Evolutionary conservation across 208 protist genomes (phyloP).

Genomic region (Zelonia costaricensis): DNA sequence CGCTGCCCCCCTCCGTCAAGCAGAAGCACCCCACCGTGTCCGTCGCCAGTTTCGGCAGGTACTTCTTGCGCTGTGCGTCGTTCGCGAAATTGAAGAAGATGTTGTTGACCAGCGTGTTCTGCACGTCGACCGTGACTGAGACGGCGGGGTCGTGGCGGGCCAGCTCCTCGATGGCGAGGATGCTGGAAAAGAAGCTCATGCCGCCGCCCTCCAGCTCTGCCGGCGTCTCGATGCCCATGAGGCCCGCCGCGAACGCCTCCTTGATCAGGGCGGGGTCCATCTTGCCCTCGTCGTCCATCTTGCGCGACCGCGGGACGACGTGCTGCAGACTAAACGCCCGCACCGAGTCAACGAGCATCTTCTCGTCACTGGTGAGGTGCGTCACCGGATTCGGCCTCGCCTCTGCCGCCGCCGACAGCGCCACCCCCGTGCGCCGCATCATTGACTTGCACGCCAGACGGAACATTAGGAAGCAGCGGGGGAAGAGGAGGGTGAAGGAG

Average conservation of each 20-base stretch:
- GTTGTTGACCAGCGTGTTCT: conserved; percentile 93
- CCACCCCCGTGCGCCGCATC: conserved; percentile 39
- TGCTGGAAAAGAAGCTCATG: conserved; percentile 76
- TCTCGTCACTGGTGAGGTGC: conserved; percentile 63
- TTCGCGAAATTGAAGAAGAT: conserved; percentile 83
- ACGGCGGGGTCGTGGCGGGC: conserved; percentile 88
- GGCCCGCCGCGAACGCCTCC: conserved; percentile 77
- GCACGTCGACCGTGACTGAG: conserved; percentile 89
- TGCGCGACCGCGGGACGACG: conserved; percentile 56
- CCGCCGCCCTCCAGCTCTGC: conserved; percentile 62
- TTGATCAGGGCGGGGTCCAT: conserved; percentile 69
- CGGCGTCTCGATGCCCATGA: conserved; percentile 87
- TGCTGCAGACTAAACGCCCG: conserved; percentile 60
- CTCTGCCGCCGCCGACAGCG: conserved; percentile 10
- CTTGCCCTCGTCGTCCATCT: conserved; percentile 83
- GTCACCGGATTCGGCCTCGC: conserved; percentile 39
- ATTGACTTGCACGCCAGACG: conserved; percentile 29
- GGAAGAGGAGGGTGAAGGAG: background rate
- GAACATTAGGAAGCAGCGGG: conserved; percentile 26
- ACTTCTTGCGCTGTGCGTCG: conserved; percentile 82
- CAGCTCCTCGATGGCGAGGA: conserved; percentile 88
- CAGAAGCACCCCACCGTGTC: conserved; percentile 92
- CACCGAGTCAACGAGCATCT: conserved; percentile 73
- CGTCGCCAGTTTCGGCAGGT: conserved; percentile 84
- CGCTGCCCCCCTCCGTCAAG: conserved; percentile 81